phyloP scores from a whole-genome alignment of 2,329 filamentous ascomycete species.

The Phaeosphaeriaceae sp. region DNA sequence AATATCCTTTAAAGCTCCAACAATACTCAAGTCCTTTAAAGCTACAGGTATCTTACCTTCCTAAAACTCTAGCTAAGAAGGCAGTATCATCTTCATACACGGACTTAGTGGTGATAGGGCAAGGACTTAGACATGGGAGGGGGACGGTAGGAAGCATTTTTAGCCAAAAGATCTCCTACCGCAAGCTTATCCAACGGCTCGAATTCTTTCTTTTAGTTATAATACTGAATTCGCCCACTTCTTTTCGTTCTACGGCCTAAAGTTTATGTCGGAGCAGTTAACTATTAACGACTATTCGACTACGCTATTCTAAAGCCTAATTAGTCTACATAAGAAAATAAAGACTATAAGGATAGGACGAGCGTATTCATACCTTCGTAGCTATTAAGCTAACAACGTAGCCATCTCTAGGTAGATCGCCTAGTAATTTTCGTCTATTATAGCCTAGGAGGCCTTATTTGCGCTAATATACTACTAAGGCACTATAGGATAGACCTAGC shows the following conservation, averaged over 20 bases:
- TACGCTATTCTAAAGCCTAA: constrained; percentile 10
- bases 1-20: no score
- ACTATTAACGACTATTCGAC: constrained; percentile 17
- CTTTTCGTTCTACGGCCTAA: constrained; percentile 6
- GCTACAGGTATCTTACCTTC: no score
- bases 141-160: neutral
- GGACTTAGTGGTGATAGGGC: constrained; percentile 11
- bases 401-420: neutral
- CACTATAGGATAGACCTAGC: constrained; percentile 6
- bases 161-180: constrained; percentile 20
- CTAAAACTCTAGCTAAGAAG: no score
- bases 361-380: neutral
- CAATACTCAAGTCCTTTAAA: no score
- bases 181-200: constrained; percentile 13
- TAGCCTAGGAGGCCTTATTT: constrained; percentile 18
- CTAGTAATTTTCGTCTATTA: constrained; percentile 18
- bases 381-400: neutral
- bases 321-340: constrained; percentile 7
- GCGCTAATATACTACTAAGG: constrained; percentile 14
- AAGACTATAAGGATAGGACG: constrained; percentile 6
- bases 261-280: constrained; percentile 5
- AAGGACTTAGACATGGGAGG: constrained; percentile 12
- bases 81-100: constrained; percentile 16
- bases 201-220: constrained; percentile 22
- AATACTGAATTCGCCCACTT: constrained; percentile 15